A percentile compares a stretch with the other conserved stretches of the same genome.
phyloP scores from a whole-genome alignment of 805 yeast genomes.

The Barnettozyma salicaria region DNA sequence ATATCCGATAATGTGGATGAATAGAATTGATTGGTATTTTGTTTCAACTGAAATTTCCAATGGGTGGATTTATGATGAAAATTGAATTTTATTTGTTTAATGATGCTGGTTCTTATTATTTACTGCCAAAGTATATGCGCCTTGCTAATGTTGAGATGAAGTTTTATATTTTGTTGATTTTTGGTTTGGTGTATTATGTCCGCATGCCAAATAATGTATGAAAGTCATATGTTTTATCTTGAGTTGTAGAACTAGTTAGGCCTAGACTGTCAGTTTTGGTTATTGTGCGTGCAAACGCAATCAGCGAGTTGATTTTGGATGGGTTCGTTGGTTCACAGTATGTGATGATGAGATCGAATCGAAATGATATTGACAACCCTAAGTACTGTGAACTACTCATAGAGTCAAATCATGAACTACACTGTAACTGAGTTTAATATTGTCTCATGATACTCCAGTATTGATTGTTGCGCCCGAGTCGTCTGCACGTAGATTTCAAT shows the following conservation, averaged over 20 bases:
- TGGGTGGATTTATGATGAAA: conserved; percentile 2
- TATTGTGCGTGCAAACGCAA: no score
- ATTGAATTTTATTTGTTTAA: conserved; percentile 4
- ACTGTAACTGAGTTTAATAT: no score
- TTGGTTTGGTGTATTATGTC: conserved; percentile 5
- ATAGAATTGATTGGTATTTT: background rate
- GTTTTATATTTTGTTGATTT: conserved; percentile 1
- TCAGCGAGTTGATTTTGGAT: no score
- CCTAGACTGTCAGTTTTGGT: no score
- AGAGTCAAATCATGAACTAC: no score
- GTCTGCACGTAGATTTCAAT: no score
- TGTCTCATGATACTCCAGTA: no score
- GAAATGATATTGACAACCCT: no score
- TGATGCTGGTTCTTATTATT: conserved; percentile 15
- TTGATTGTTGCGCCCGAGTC: no score
- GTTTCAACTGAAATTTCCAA: background rate
- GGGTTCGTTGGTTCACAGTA: no score
- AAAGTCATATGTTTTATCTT: conserved; percentile 15
- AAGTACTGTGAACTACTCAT: no score
- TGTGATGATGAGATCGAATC: no score
- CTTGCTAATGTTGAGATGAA: conserved; percentile 4
- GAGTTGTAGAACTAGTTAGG: background rate
- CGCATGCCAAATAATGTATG: conserved; percentile 15
- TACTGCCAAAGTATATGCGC: background rate
- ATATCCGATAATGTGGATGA: background rate